Conservation (phyloP, 2,329 filamentous ascomycete species). For the Chaetomium globosum region DNA sequence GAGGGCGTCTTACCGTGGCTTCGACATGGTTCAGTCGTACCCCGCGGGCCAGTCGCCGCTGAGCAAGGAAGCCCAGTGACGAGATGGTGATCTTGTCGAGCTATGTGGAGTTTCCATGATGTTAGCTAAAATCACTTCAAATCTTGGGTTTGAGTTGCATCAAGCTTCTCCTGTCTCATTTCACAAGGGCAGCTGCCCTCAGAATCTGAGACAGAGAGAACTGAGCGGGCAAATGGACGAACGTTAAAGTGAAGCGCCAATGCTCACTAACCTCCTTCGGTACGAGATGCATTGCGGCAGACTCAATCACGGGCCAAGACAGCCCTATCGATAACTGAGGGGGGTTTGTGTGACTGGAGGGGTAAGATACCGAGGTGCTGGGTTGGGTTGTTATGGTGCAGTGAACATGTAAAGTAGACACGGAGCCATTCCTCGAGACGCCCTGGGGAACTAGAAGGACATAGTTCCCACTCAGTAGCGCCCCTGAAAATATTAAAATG, state of each 20-base stretch:
- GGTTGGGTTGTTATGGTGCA: neutral
- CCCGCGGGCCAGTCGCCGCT: conserved; percentile 83
- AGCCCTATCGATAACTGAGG: conserved; percentile 1
- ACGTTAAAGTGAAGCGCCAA: conserved; percentile 1
- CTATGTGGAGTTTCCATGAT: conserved; percentile 49
- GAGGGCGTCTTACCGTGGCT: conserved; percentile 65
- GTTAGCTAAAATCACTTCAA: conserved; percentile 4
- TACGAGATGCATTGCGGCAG: conserved; percentile 43
- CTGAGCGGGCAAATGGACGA: neutral
- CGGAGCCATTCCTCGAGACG: neutral
- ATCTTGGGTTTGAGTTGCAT: conserved; percentile 5
- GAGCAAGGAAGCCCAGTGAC: conserved; percentile 83
- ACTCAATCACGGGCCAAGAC: neutral
- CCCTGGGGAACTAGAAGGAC: neutral
- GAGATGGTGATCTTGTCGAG: conserved; percentile 95
- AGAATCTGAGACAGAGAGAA: conserved; percentile 5
- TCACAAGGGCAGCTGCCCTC: neutral
- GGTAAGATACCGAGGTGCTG: neutral
- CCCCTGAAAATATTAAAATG: neutral
- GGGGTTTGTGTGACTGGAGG: neutral
- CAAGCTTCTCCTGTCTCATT: neutral
- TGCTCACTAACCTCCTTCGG: conserved; percentile 43
- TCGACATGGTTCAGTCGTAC: conserved; percentile 89
- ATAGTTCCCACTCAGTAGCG: neutral
- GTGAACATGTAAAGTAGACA: neutral